Percentiles rank a stretch among this genome's conserved stretches.
Conservation (phyloP, 2,329 filamentous ascomycete species). For the Alternaria sp. region DNA sequence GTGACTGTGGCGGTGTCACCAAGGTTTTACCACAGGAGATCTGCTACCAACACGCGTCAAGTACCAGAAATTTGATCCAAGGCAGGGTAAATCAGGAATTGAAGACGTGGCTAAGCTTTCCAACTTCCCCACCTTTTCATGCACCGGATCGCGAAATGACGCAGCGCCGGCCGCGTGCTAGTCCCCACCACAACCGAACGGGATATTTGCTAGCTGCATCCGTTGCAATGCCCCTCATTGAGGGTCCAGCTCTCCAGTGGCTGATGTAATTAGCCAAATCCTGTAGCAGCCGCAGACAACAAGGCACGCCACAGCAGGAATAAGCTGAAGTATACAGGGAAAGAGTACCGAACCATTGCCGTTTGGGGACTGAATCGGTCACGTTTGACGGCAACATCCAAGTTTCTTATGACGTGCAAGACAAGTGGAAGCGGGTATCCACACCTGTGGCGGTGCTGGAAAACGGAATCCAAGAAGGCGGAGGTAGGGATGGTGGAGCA, state of each 20-base stretch:
- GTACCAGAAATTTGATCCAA: constrained; percentile 14
- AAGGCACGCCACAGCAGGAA: constrained; percentile 15
- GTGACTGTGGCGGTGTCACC: constrained; percentile 28
- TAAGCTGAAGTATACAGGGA: constrained; percentile 2
- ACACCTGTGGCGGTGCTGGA: constrained; percentile 18
- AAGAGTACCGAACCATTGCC: constrained; percentile 15
- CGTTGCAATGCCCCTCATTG: constrained; percentile 3
- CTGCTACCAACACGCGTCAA: constrained; percentile 9
- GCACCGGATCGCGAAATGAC: constrained; percentile 34
- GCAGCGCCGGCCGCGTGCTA: constrained; percentile 31
- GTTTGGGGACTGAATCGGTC: constrained; percentile 3
- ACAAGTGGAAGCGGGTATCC: constrained; percentile 13
- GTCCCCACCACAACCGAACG: constrained; percentile 19
- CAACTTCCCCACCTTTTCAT: constrained; percentile 29
- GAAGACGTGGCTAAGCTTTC: constrained; percentile 35
- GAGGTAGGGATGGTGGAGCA: constrained; percentile 28
- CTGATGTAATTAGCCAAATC: constrained; percentile 24
- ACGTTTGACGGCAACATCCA: constrained; percentile 3
- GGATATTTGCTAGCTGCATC: constrained; percentile 18
- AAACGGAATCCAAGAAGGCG: constrained; percentile 10
- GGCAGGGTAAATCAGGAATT: constrained; percentile 31
- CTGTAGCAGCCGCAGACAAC: constrained; percentile 21
- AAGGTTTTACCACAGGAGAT: constrained; percentile 6
- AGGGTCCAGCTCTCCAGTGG: constrained; percentile 18
- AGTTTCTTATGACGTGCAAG: constrained; percentile 24